phyloP scores from a whole-genome alignment of 2,329 filamentous ascomycete species.

The Verticillium nubilum region DNA sequence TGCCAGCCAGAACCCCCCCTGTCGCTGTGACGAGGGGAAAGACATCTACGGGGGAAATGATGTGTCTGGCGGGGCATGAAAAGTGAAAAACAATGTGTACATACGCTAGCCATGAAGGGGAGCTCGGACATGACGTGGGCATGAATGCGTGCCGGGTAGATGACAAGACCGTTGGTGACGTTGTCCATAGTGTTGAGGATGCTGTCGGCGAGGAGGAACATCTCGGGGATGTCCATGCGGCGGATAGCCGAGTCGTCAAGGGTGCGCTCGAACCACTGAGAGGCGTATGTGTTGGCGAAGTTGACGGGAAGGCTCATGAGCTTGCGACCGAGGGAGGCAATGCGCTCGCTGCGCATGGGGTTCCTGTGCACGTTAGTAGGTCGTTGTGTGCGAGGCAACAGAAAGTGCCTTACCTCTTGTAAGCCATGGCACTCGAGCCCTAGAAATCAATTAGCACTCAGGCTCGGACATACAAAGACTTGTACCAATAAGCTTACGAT shows the following conservation, averaged over 20 bases:
- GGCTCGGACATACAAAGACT: constrained; percentile 60
- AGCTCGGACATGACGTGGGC: constrained; percentile 68
- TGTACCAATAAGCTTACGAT: constrained; percentile 39
- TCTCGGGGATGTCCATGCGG: constrained; percentile 59
- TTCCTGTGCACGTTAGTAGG: background rate
- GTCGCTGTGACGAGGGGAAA: too few species aligned
- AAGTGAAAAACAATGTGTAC: background rate
- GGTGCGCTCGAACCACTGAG: constrained; percentile 59
- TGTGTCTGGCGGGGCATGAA: too few species aligned
- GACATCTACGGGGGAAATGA: too few species aligned
- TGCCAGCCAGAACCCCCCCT: too few species aligned
- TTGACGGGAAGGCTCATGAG: constrained; percentile 22
- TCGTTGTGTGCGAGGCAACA: background rate
- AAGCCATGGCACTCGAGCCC: constrained; percentile 21
- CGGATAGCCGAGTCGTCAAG: constrained; percentile 73
- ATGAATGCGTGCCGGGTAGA: constrained; percentile 71
- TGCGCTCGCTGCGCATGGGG: constrained; percentile 41
- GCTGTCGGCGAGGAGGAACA: constrained; percentile 61
- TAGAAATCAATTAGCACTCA: constrained; percentile 18
- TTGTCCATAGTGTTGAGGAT: constrained; percentile 65
- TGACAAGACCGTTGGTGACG: constrained; percentile 62
- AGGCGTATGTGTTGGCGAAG: constrained; percentile 18
- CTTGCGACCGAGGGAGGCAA: constrained; percentile 23
- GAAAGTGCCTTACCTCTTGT: constrained; percentile 26
- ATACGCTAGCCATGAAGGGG: constrained; percentile 64